Percentiles rank a stretch among this genome's conserved stretches.
These are phyloP conservation scores for Hypoxylon sp. DNA, from an alignment of 2,329 filamentous ascomycete genomes.

Conservation along the genomic window DNA sequence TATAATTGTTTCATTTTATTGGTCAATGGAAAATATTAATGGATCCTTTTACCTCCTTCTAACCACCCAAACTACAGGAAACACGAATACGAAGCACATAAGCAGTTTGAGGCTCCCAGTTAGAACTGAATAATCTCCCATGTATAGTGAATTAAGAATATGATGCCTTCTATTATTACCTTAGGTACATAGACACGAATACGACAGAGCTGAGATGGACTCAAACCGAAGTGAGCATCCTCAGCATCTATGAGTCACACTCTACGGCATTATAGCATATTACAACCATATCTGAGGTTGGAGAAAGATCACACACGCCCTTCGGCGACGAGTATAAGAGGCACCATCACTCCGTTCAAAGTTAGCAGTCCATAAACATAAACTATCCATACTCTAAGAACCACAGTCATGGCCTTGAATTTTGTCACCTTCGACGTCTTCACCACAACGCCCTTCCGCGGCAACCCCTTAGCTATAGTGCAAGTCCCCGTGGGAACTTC, in stretches of 20 bases:
- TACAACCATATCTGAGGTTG: background rate
- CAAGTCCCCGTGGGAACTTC: constrained; percentile 62
- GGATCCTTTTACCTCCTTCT: constrained; percentile 1
- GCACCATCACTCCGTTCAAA: background rate
- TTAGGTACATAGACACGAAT: constrained; percentile 16
- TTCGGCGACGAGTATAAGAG: constrained; percentile 13
- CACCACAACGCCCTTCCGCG: constrained; percentile 65
- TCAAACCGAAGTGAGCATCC: background rate
- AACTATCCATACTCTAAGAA: background rate
- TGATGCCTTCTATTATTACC: background rate
- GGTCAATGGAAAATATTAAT: constrained; percentile 2
- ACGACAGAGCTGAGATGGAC: background rate
- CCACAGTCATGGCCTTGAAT: constrained; percentile 53
- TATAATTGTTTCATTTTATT: constrained; percentile 18
- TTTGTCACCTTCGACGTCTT: constrained; percentile 73
- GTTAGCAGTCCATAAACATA: background rate
- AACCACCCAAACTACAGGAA: constrained; percentile 8
- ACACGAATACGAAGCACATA: constrained; percentile 26
- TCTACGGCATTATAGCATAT: background rate
- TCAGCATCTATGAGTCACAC: constrained; percentile 18
- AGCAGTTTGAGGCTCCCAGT: background rate
- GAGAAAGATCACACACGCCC: background rate
- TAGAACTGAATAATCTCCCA: background rate
- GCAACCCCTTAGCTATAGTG: constrained; percentile 74
- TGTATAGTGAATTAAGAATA: background rate